Base-by-base conservation (phyloP, 345 rosid species). In the Citrus hindsii region DNA sequence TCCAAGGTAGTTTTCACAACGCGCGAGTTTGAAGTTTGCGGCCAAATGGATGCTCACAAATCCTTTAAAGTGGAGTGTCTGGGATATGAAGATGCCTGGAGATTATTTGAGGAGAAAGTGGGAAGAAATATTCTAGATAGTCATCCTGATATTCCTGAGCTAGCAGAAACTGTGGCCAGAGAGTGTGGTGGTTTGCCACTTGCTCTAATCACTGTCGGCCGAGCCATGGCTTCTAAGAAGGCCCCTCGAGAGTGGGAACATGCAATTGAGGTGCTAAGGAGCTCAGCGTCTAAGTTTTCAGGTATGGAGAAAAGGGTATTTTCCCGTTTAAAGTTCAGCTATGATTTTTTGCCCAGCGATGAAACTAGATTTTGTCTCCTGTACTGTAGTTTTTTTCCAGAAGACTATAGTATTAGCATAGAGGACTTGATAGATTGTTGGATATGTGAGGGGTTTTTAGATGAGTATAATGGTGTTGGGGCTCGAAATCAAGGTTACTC, bases 381-480 rank as follows among this genome's bases (percentile, higher is more conserved):
- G 14, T 24, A 68, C 28, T 68, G 72, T 68, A 46, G 76, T 1
- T 22, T 85, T 24, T 82, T 77, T 33, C 85, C 85, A 0, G 85
- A 79, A 35, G 81, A 81, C 56, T 10, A 42, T 0, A 10, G 48
- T 42, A 42, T 42, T 42, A 42, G 48, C 48, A 10, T 42, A 42
- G 48, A 2, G 1, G 6, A 62, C 19, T 61, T 80, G 33, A 75
- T 78, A 71, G 76, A 77, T 28, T 76, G 33, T 14, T 82, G 85
- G 88, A 25, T 72, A 1, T 65, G 35, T 4, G 86, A 88, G 76
- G 84, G 84, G 10, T 46, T 87, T 62, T 25, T 84, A 9, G 79
- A 48, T 60, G 84, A 70, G 28, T 4, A 22, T 48, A 70, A 28
- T 3, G 13, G 16, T 9, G 22, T 51, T 37, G 55, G 13, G 12